phyloP scores from a whole-genome alignment of 768 basidiomycete genomes.

The Neoboletus magnificus region DNA sequence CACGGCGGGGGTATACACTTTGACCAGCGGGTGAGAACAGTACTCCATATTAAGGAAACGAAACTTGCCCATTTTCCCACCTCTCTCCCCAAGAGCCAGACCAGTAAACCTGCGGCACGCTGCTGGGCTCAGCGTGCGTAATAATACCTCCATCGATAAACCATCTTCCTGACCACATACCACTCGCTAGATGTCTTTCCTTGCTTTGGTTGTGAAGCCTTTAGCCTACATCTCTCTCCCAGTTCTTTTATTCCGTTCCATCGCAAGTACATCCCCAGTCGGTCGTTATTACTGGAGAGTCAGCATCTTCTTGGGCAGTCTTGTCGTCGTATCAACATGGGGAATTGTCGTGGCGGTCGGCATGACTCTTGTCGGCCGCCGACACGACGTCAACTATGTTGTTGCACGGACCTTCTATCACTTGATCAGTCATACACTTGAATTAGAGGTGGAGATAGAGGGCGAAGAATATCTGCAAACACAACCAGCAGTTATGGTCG shows the following conservation, averaged over 20 bases:
- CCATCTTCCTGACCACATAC: constrained; percentile 11
- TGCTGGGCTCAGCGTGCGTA: constrained; percentile 28
- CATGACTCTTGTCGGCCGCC: constrained; percentile 62
- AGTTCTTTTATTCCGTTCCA: constrained; percentile 56
- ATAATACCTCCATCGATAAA: constrained; percentile 8
- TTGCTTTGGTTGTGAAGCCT: constrained; percentile 60
- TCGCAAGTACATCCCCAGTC: constrained; percentile 52
- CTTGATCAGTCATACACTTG: constrained; percentile 59
- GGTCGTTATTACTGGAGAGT: constrained; percentile 72
- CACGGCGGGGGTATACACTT: neutral
- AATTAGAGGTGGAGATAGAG: constrained; percentile 73
- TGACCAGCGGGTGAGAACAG: neutral
- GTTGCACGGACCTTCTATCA: constrained; percentile 83
- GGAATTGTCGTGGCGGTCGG: constrained; percentile 66
- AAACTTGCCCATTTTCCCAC: constrained; percentile 27
- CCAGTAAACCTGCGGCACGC: constrained; percentile 14
- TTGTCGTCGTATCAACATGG: constrained; percentile 69
- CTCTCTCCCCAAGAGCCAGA: constrained; percentile 23
- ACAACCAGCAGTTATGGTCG: constrained; percentile 73
- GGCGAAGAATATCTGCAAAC: constrained; percentile 76
- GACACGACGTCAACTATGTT: constrained; percentile 77
- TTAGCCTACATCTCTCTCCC: constrained; percentile 78
- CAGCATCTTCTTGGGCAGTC: constrained; percentile 66
- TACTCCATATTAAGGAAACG: neutral
- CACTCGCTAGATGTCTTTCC: constrained; percentile 53